Base-by-base conservation (phyloP, 306 rosid genomes). In the Dalbergia cochinchinensis region DNA sequence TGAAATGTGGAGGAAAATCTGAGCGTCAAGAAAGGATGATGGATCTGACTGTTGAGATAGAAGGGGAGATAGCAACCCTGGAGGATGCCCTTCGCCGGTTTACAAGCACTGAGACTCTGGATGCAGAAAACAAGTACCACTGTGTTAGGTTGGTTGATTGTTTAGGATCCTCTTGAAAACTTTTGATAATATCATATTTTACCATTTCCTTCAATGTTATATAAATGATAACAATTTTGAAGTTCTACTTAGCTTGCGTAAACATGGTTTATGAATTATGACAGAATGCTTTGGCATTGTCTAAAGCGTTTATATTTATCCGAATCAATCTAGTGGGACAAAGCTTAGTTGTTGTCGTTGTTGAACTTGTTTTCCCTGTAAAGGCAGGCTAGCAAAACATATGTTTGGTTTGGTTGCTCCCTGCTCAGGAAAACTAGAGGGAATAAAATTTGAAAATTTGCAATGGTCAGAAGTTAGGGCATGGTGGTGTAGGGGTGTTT, bases 31-130 rank as follows among this genome's bases (percentile, higher is more conserved):
- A 94, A 84, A 86, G 94, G 80, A 92, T 94, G 91, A 90, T 94
- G 98, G 98, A 94, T 85, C 90, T 94, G 63, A 87, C 97, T 11
- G 98, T 94, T 81, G 97, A 90, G 88, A 92, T 94, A 81, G 95
- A 84, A 80, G 98, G 98, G 71, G 92, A 94, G 65, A 89, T 94
- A 79, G 78, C 86, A 83, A 89, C 92, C 74, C 82, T 94, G 74
- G 98, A 92, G 77, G 97, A 94, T 81, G 96, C 98, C 65, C 97
- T 94, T 55, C 85, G 69, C 68, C 84, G 74, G 76, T 94, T 87
- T 83, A 88, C 98, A 0, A 85, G 83, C 37, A 87, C 92, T 0
- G 98, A 94, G 87, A 88, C 85, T 78, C 90, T 94, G 73, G 98
- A 94, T 79, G 98, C 97, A 70, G 96, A 90, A 79, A 94, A 94